These are phyloP conservation scores for Aspergillus coremiiformis DNA, from an alignment of 495 filamentous ascomycete genomes.

Conservation along the genomic window DNA sequence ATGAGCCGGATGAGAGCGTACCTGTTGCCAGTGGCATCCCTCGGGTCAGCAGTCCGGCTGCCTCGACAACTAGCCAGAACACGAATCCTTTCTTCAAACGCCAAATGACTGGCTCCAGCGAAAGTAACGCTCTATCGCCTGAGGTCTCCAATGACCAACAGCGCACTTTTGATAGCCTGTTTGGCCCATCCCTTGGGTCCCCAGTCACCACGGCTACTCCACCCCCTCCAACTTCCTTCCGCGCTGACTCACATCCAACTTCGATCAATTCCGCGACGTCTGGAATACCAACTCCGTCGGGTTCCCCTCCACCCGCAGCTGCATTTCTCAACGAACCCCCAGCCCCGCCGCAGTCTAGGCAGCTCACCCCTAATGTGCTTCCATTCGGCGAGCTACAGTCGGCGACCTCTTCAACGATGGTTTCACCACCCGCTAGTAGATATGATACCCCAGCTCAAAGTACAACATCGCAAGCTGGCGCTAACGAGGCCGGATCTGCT, in stretches of 20 bases:
- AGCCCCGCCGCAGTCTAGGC: slow-evolving; percentile 58
- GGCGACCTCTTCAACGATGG: slow-evolving; percentile 67
- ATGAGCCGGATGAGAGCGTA: slow-evolving; percentile 25
- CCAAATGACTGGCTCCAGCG: slow-evolving; percentile 54
- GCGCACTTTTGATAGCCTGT: slow-evolving; percentile 80
- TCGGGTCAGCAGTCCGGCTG: slow-evolving; percentile 57
- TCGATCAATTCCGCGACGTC: slow-evolving; percentile 35
- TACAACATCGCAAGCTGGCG: slow-evolving; percentile 47
- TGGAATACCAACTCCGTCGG: slow-evolving; percentile 50
- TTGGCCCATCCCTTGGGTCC: slow-evolving; percentile 65
- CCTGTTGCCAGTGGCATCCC: slow-evolving; percentile 37
- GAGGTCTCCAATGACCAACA: slow-evolving; percentile 44
- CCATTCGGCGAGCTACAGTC: slow-evolving; percentile 62
- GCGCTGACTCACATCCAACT: slow-evolving; percentile 44
- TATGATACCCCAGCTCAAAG: slow-evolving; percentile 52
- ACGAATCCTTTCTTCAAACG: slow-evolving; percentile 87
- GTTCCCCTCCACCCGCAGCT: slow-evolving; percentile 51
- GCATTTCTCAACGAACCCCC: slow-evolving; percentile 42
- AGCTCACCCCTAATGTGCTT: slow-evolving; percentile 64
- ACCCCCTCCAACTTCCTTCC: slow-evolving; percentile 60
- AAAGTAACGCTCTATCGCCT: slow-evolving; percentile 47
- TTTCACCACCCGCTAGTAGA: slow-evolving; percentile 71
- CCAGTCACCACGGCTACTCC: slow-evolving; percentile 37
- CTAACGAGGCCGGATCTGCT: slow-evolving; percentile 22
- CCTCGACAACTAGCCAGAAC: slow-evolving; percentile 67